phyloP scores from a whole-genome alignment of 2,329 filamentous ascomycete genomes.

The Trichoderma sp. region DNA sequence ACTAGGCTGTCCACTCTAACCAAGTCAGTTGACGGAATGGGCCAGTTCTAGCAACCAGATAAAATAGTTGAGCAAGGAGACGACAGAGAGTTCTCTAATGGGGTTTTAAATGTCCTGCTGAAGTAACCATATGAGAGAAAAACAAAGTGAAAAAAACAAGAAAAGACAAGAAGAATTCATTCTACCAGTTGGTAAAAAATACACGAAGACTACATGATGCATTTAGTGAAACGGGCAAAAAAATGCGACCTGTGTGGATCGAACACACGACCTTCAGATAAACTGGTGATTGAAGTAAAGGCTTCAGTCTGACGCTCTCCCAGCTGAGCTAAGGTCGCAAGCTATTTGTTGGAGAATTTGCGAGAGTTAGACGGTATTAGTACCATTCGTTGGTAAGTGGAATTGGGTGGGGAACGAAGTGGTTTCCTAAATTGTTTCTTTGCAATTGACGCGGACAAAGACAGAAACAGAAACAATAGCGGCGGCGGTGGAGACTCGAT shows the following conservation, averaged over 20 bases:
- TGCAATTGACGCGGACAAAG: neutral
- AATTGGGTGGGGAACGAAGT: neutral
- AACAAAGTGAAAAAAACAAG: neutral
- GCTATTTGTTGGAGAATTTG: neutral
- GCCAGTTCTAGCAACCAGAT: neutral
- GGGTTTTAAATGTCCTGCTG: neutral
- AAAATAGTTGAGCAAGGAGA: neutral
- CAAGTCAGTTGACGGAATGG: neutral
- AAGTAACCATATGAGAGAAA: too few species aligned
- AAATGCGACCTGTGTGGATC: slow-evolving; percentile 31
- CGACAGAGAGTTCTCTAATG: neutral
- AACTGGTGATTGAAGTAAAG: slow-evolving; percentile 29
- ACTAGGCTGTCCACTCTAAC: neutral
- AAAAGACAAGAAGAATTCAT: neutral
- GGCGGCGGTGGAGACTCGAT: neutral
- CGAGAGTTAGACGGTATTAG: neutral
- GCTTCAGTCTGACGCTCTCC: slow-evolving; percentile 32
- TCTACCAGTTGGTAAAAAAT: neutral
- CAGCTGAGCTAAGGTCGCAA: slow-evolving; percentile 32
- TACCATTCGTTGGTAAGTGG: neutral
- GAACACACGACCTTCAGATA: slow-evolving; percentile 32
- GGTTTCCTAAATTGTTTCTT: neutral
- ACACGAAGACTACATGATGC: neutral
- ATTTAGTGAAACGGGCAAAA: slow-evolving; percentile 8
- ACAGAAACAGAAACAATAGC: neutral